phyloP scores from a whole-genome alignment of 1,284 basidiomycete species.

The Marasmius tenuissimus region DNA sequence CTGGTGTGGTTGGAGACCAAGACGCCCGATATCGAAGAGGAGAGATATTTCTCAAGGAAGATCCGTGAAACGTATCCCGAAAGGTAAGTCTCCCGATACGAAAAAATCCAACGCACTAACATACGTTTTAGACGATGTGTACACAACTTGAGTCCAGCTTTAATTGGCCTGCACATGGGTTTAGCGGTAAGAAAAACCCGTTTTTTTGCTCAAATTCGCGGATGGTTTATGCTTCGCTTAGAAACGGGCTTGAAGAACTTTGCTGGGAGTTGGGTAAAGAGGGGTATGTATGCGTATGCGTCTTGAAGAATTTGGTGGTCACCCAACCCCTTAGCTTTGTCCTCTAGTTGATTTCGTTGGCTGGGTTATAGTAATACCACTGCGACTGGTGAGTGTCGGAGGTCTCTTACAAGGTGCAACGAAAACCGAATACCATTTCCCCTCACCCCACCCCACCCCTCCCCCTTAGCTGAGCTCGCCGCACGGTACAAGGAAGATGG shows the following conservation, averaged over 20 bases:
- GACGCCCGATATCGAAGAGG: conserved; percentile 79
- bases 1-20: conserved; percentile 92
- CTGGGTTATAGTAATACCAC: conserved; percentile 87
- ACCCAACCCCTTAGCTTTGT: conserved; percentile 57
- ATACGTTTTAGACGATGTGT: conserved; percentile 68
- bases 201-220: background rate
- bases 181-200: conserved; percentile 49
- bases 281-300: conserved; percentile 48
- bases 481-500: conserved; percentile 78
- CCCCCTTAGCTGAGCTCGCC: conserved; percentile 82
- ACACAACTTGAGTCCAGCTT: conserved; percentile 94
- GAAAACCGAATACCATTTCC: background rate
- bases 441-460: conserved; percentile 1
- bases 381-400: conserved; percentile 58
- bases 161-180: conserved; percentile 88
- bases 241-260: conserved; percentile 78
- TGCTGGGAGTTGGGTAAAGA: conserved; percentile 92
- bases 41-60: conserved; percentile 74
- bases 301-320: conserved; percentile 19
- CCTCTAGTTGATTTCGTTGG: conserved; percentile 83
- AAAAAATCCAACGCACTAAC: background rate
- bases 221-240: conserved; percentile 19
- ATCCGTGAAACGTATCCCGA: conserved; percentile 74
- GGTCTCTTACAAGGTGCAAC: too few relatives aligned
- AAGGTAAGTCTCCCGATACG: conserved; percentile 46